Conservation (phyloP, 805 yeast species). For the Metschnikowia colocasiae region DNA sequence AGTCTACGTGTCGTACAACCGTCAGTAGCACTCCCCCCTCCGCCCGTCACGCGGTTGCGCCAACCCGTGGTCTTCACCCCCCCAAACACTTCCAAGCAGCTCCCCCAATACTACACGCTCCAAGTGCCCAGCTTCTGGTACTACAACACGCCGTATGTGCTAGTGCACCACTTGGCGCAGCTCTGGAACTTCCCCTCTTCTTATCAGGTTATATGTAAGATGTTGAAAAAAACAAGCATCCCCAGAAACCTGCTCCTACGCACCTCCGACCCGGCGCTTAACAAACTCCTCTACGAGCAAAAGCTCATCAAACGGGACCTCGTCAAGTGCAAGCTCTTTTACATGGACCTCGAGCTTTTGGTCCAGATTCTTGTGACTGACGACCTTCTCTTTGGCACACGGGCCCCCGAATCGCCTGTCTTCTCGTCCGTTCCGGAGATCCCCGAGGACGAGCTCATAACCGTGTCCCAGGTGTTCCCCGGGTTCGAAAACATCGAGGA, state of each 20-base stretch:
- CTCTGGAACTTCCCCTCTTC: slow-evolving; percentile 42
- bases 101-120: slow-evolving; percentile 7
- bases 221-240: slow-evolving; percentile 21
- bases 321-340: slow-evolving; percentile 22
- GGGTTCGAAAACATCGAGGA: slow-evolving; percentile 33
- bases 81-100: slow-evolving; percentile 5
- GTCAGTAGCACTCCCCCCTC: neutral
- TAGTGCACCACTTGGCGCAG: slow-evolving; percentile 30
- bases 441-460: slow-evolving; percentile 28
- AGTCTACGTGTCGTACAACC: slow-evolving; percentile 1
- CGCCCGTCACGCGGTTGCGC: slow-evolving; percentile 10
- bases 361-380: slow-evolving; percentile 18
- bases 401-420: slow-evolving; percentile 8
- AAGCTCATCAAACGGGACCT: slow-evolving; percentile 22
- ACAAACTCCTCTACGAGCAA: slow-evolving; percentile 19
- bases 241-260: slow-evolving; percentile 18
- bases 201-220: slow-evolving; percentile 34
- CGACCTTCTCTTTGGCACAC: slow-evolving; percentile 12
- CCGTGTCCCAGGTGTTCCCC: slow-evolving; percentile 39
- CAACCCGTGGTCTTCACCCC: slow-evolving; percentile 6
- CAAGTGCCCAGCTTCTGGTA: slow-evolving; percentile 13
- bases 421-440: neutral
- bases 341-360: slow-evolving; percentile 23
- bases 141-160: slow-evolving; percentile 19
- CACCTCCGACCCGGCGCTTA: slow-evolving; percentile 20